These are phyloP conservation scores for Populus hybrid DNA, from an alignment of 441 rosid genomes.

Conservation along the genomic window DNA sequence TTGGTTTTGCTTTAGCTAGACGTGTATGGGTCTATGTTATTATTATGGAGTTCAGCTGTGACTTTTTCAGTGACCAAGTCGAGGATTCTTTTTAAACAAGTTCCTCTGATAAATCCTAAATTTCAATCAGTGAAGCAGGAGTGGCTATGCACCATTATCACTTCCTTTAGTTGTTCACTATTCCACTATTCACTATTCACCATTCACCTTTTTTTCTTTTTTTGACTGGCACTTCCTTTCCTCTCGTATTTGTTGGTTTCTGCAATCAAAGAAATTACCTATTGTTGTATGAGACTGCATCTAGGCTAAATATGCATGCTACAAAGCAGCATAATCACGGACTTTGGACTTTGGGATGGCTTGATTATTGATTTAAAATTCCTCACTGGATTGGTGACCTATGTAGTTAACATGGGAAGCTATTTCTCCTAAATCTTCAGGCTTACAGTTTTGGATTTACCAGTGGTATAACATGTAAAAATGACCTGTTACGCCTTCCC, in stretches of 20 bases:
- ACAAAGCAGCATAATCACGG: not conserved
- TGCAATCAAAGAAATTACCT: not conserved
- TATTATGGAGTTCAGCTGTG: not conserved
- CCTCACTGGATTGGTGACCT: not conserved
- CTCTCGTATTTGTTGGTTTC: not conserved
- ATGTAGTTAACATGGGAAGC: not conserved
- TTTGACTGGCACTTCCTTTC: not conserved
- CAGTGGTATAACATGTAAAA: not conserved
- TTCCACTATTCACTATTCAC: not conserved
- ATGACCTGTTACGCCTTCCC: not conserved
- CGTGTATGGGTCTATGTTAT: not conserved
- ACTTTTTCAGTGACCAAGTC: not conserved
- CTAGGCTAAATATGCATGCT: not conserved
- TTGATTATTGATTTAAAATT: not conserved
- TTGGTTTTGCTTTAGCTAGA: not conserved
- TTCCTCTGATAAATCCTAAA: not conserved
- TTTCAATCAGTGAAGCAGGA: not conserved
- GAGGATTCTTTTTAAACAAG: not conserved
- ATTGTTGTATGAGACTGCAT: not conserved
- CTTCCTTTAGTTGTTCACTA: not conserved
- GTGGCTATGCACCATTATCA: not conserved
- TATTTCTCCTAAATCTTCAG: not conserved
- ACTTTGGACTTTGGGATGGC: not conserved
- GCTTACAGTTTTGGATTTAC: not conserved
- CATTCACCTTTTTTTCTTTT: too few relatives aligned